A percentile compares a stretch with the other conserved stretches of the same genome.
phyloP scores from a whole-genome alignment of 1,284 basidiomycete genomes.

The Trichosporon sp. region DNA sequence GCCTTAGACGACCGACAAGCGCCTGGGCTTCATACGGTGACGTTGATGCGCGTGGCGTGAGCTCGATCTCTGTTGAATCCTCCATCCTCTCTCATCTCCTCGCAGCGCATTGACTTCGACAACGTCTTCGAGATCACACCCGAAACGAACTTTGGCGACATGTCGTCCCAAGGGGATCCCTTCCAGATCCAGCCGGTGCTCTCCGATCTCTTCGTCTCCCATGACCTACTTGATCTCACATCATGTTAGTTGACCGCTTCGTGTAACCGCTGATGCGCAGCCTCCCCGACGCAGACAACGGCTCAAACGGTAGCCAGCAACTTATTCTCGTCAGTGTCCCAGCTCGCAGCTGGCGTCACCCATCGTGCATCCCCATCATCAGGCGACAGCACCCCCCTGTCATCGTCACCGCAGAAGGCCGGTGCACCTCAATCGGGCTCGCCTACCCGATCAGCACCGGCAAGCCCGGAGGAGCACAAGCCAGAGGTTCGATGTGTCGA shows the following conservation, averaged over 20 bases:
- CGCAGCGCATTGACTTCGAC: slow-evolving; percentile 2
- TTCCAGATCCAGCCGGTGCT: slow-evolving; percentile 51
- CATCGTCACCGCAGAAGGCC: slow-evolving; percentile 22
- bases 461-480: slow-evolving; percentile 17
- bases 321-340: slow-evolving; percentile 46
- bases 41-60: slow-evolving; percentile 20
- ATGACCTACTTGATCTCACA: slow-evolving; percentile 52
- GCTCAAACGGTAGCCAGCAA: slow-evolving; percentile 23
- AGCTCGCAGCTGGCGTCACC: slow-evolving; percentile 46
- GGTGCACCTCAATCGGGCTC: slow-evolving; percentile 9
- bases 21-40: slow-evolving; percentile 19
- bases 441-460: slow-evolving; percentile 1
- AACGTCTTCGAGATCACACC: slow-evolving; percentile 7
- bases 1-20: slow-evolving; percentile 3
- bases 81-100: not conserved
- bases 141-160: slow-evolving; percentile 18
- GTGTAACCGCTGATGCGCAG: slow-evolving; percentile 26
- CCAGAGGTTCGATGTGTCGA: slow-evolving; percentile 50
- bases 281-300: slow-evolving; percentile 21
- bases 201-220: slow-evolving; percentile 43
- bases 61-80: slow-evolving; percentile 11
- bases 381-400: slow-evolving; percentile 3
- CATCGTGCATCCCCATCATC: slow-evolving; percentile 32
- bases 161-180: slow-evolving; percentile 30
- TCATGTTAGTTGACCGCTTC: slow-evolving; percentile 22